Base-by-base conservation (phyloP, 345 rosid species). In the Hypericum perforatum region DNA sequence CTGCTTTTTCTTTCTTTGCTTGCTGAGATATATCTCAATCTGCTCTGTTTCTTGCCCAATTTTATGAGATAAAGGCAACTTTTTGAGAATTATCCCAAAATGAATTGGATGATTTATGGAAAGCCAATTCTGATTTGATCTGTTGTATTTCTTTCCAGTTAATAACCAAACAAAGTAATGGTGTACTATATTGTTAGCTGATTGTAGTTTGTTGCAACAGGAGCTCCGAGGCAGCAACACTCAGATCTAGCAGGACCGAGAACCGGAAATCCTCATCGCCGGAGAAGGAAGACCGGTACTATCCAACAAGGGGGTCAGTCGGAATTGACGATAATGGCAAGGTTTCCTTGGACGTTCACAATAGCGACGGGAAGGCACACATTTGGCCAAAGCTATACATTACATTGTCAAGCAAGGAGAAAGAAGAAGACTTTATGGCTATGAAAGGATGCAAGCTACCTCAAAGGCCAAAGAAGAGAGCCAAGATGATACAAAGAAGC, bases 371-470 rank as follows among this genome's bases (percentile, higher is more conserved):
- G 32, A 68, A 74, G 60, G 72, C 64, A 46, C 46, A 45, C 14
- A 74, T 72, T 16, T 82, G 90, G 90, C 90, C 90, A 39, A 80
- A 78, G 71, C 71, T 82, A 50, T 76, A 57, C 43, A 68, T 74
- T 11, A 58, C 73, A 5, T 69, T 82, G 51, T 82, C 90, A 15
- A 82, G 81, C 75, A 82, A 82, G 74, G 90, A 82, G 64, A 82
- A 82, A 57, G 90, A 82, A 42, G 90, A 82, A 53, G 90, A 82
- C 60, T 82, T 82, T 56, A 60, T 82, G 73, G 86, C 86, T 6
- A 82, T 82, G 90, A 82, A 82, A 68, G 90, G 90, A 7, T 82
- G 90, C 46, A 82, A 82, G 68, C 86, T 74, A 43, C 78, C 86
- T 54, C 90, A 82, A 53, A 76, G 90, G 72, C 90, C 90, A 39